Evolutionary conservation across 2,329 filamentous ascomycete species (phyloP).

Genomic region (Tolypocladium cylindrosporum): DNA sequence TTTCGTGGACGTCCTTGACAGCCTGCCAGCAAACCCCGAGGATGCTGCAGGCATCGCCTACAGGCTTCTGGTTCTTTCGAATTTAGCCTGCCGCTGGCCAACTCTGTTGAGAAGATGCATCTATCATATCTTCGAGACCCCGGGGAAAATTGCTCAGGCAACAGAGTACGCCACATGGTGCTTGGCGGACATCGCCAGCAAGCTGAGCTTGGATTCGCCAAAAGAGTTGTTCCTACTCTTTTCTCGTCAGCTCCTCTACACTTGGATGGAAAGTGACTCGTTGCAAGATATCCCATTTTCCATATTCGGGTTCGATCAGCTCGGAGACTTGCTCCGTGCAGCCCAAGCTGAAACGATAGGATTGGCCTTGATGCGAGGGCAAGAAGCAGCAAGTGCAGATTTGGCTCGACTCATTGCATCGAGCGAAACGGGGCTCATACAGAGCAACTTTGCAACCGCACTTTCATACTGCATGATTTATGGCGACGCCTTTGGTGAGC

Average conservation of each 20-base stretch:
- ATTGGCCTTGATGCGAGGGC: constrained; percentile 72
- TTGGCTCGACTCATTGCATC: constrained; percentile 49
- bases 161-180: constrained; percentile 64
- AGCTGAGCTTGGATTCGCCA: constrained; percentile 55
- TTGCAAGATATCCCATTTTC: constrained; percentile 68
- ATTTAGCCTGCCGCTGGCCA: constrained; percentile 73
- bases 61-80: constrained; percentile 65
- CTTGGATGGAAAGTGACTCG: constrained; percentile 64
- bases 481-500: constrained; percentile 16
- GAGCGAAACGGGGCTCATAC: constrained; percentile 47
- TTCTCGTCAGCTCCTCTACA: constrained; percentile 79
- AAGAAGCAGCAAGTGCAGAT: constrained; percentile 50
- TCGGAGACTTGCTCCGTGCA: constrained; percentile 59
- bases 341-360: constrained; percentile 70
- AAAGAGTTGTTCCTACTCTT: constrained; percentile 73
- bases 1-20: constrained; percentile 73
- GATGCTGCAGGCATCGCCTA: constrained; percentile 77
- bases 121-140: constrained; percentile 90
- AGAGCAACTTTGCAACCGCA: constrained; percentile 62
- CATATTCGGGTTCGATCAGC: constrained; percentile 69
- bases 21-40: constrained; percentile 62
- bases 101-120: constrained; percentile 79
- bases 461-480: constrained; percentile 78
- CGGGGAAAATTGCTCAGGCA: constrained; percentile 58
- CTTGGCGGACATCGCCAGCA: constrained; percentile 53